These are phyloP conservation scores for Tetracladium setigerum DNA, from an alignment of 495 filamentous ascomycete genomes.

Conservation along the genomic window DNA sequence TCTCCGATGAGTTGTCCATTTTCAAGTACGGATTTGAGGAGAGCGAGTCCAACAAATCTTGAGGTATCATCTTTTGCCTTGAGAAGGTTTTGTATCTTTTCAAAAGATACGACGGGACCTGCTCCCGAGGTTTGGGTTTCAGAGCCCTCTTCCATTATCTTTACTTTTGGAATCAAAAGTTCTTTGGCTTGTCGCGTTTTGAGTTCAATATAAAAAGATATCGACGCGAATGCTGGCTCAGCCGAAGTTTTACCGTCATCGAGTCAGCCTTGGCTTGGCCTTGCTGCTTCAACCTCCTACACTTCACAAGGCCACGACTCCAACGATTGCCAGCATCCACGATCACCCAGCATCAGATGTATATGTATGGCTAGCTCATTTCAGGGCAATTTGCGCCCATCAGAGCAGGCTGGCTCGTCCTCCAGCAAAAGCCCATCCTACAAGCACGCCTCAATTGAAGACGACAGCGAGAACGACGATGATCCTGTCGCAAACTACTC, in stretches of 20 bases:
- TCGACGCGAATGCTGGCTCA: no score
- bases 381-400: conserved; percentile 12
- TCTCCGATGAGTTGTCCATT: conserved; percentile 38
- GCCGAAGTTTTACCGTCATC: no score
- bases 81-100: conserved; percentile 38
- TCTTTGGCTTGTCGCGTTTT: no score
- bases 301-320: no score
- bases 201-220: no score
- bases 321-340: background rate
- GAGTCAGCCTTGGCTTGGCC: no score
- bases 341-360: conserved; percentile 3
- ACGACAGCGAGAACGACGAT: conserved; percentile 35
- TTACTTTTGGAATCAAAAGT: no score
- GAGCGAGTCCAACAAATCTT: conserved; percentile 57
- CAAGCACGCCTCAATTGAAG: conserved; percentile 18
- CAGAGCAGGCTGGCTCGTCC: conserved; percentile 15
- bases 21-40: conserved; percentile 53
- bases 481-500: conserved; percentile 35
- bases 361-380: conserved; percentile 22
- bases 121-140: no score
- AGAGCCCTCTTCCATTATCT: no score
- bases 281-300: no score
- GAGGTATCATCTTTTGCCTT: conserved; percentile 53
- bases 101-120: conserved; percentile 10
- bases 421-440: conserved; percentile 21